These are phyloP conservation scores for Ascochyta pisi DNA, from an alignment of 2,329 filamentous ascomycete species.

Conservation along the genomic window DNA sequence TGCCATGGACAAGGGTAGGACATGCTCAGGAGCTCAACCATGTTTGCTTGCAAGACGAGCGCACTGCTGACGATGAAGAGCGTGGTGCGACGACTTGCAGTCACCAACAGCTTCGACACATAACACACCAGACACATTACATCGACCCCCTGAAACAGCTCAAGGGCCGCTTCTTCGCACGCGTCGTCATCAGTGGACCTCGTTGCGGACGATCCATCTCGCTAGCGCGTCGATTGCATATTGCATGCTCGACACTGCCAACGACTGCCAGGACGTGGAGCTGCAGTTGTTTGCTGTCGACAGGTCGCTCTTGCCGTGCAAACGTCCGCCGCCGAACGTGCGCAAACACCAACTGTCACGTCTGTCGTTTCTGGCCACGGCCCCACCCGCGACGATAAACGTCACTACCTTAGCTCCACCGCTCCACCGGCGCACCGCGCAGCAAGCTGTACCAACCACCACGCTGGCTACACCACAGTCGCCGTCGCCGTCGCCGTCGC, in stretches of 20 bases:
- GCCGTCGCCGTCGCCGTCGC: conserved; percentile 26
- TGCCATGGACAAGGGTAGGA: conserved; percentile 12
- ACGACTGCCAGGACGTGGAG: not conserved
- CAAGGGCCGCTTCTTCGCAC: conserved; percentile 3
- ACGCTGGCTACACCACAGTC: conserved; percentile 41
- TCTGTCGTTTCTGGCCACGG: conserved; percentile 16
- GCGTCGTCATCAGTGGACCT: conserved; percentile 31
- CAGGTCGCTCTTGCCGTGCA: conserved; percentile 9
- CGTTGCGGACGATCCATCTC: conserved; percentile 12
- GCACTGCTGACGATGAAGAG: not conserved
- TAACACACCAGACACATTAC: not conserved
- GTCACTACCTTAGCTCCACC: conserved; percentile 11
- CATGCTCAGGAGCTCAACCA: not conserved
- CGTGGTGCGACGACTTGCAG: not conserved
- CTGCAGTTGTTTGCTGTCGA: conserved; percentile 4
- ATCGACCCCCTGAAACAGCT: conserved; percentile 2
- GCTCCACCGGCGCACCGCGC: conserved; percentile 16
- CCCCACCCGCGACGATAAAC: conserved; percentile 13
- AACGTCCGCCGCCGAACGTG: not conserved
- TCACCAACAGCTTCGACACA: not conserved
- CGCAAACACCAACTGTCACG: conserved; percentile 6
- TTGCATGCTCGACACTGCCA: conserved; percentile 17
- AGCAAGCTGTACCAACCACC: conserved; percentile 13
- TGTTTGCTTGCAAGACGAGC: conserved; percentile 11
- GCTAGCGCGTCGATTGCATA: conserved; percentile 23